Evolutionary conservation across 495 filamentous ascomycete species (phyloP).

Genomic region (Bombardia bombarda): DNA sequence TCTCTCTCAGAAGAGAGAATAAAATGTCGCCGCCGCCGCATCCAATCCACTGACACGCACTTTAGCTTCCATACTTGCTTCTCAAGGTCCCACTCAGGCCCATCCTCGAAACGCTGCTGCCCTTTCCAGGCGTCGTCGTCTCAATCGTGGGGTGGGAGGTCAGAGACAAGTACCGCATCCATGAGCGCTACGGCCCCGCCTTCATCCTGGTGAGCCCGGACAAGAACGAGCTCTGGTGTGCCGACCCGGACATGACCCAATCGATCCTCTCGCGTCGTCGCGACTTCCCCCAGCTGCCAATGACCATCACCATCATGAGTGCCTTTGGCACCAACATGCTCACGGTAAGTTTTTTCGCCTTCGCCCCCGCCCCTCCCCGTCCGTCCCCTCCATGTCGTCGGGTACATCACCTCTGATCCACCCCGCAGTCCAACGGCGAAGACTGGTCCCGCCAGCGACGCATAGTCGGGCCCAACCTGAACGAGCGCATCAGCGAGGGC

Average conservation of each 20-base stretch:
- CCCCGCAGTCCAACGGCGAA: conserved; percentile 23
- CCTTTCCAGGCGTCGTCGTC: conserved; percentile 13
- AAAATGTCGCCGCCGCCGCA: background rate
- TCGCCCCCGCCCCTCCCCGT: too few relatives aligned
- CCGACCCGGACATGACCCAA: conserved; percentile 15
- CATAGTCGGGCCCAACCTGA: conserved; percentile 30
- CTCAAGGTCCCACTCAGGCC: conserved; percentile 14
- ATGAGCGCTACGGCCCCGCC: conserved; percentile 12
- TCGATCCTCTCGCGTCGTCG: conserved; percentile 22
- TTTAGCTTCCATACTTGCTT: conserved; percentile 9
- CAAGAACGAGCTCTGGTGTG: conserved; percentile 19
- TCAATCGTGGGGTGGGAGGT: conserved; percentile 26
- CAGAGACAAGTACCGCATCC: conserved; percentile 6
- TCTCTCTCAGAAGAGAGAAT: background rate
- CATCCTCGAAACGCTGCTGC: conserved; percentile 15
- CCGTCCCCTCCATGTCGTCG: too few relatives aligned
- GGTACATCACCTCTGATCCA: background rate
- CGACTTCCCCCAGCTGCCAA: conserved; percentile 19
- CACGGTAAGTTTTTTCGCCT: conserved; percentile 6
- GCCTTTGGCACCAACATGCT: conserved; percentile 25
- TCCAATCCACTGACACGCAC: background rate
- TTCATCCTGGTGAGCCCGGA: conserved; percentile 23
- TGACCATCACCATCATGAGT: conserved; percentile 18
- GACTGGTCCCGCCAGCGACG: conserved; percentile 33
- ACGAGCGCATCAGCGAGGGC: conserved; percentile 28